Evolutionary conservation across 495 filamentous ascomycete species (phyloP), one percentile per base, ranked within the genome.

Genomic region (Baudoinia panamericana): DNA sequence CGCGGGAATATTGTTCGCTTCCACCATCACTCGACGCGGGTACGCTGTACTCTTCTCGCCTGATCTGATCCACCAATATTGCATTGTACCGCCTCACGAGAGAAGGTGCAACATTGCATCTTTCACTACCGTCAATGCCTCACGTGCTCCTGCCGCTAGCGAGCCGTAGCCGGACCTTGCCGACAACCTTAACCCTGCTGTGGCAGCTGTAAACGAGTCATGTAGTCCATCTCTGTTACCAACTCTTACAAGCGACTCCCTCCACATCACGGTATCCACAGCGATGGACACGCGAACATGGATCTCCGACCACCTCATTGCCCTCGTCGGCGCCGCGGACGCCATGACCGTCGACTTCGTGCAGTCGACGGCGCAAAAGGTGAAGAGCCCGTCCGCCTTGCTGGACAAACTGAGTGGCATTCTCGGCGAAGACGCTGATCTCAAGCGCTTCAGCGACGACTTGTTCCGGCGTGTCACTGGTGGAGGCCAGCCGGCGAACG

Each of bases 331-430:
- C 48, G 75, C 66, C 25, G 73, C 72, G 27, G 74, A 78, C 39
- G 58, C 70, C 13, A 76, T 72, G 16, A 63, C 74, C 32, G 55
- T 78, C 30, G 74, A 78, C 57, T 78, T 76, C 43, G 64, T 78
- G 19, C 64, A 75, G 35, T 72, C 73, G 23, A 76, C 72, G 27
- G 73, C 75, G 13, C 59, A 56, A 50, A 63, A 68, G 24, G 61
- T 69, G 26, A 73, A 70, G 47, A 75, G 71, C 1, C 51, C 64
- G n/a, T 61, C 59, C 2, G 52, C 62, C 4, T 56, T 78, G 12
- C 63, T 68, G 50, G 70, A 72, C 43, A 71, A 73, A 45, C 39
- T 49, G n/a, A 46, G 55, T 5, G 55, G 60, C 19, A 75, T 76
- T 45, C 59, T 77, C 11, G 71, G 75, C 38, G 43, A 50, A 12